Evolutionary conservation across 2,329 filamentous ascomycete species (phyloP).

Genomic region (Clarireedia paspali): DNA sequence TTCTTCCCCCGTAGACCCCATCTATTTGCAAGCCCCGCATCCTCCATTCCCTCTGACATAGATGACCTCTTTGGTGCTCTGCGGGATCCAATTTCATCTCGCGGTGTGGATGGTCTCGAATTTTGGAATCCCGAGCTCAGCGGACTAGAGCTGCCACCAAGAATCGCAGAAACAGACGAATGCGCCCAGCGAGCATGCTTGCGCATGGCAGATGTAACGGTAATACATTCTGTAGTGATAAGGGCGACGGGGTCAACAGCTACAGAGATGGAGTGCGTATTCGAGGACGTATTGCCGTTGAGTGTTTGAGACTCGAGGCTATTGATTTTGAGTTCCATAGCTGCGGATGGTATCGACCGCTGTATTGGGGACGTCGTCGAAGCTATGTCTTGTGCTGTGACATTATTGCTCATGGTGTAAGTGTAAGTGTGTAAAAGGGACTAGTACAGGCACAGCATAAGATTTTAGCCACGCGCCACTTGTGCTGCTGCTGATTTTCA

Average conservation of each 20-base stretch:
- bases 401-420: slow-evolving; percentile 26
- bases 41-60: slow-evolving; percentile 38
- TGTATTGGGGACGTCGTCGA: slow-evolving; percentile 12
- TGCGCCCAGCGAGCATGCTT: slow-evolving; percentile 96
- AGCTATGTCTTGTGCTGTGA: slow-evolving; percentile 15
- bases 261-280: slow-evolving; percentile 51
- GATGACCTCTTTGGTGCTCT: slow-evolving; percentile 20
- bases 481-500: not conserved
- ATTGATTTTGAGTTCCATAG: slow-evolving; percentile 4
- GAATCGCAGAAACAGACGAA: slow-evolving; percentile 90
- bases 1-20: slow-evolving; percentile 95
- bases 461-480: not conserved
- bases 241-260: slow-evolving; percentile 86
- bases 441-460: slow-evolving; percentile 9
- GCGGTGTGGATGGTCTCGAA: slow-evolving; percentile 37
- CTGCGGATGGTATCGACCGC: slow-evolving; percentile 10
- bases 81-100: slow-evolving; percentile 21
- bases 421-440: not conserved
- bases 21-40: slow-evolving; percentile 63
- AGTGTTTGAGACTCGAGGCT: slow-evolving; percentile 6
- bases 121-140: slow-evolving; percentile 33
- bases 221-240: slow-evolving; percentile 97
- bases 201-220: slow-evolving; percentile 95
- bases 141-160: slow-evolving; percentile 60
- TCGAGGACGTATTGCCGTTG: slow-evolving; percentile 19